These are phyloP conservation scores for Phialocephala subalpina DNA, from an alignment of 2,329 filamentous ascomycete genomes.

Conservation along the genomic window DNA sequence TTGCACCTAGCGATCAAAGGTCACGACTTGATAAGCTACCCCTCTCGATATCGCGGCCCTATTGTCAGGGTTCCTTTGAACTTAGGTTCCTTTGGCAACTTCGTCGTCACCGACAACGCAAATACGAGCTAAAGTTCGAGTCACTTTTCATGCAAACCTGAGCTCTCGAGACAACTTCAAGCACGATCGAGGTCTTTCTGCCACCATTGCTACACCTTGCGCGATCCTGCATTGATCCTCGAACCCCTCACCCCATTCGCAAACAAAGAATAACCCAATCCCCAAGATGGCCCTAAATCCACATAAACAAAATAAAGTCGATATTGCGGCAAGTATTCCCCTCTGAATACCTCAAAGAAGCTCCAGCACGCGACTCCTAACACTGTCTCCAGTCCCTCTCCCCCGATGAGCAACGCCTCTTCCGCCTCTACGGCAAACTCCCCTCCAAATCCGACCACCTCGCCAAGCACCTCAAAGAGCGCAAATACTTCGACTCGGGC, in stretches of 20 bases:
- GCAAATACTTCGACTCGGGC: slow-evolving; percentile 97
- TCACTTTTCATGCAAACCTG: not conserved
- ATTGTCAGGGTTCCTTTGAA: not conserved
- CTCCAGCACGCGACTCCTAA: slow-evolving; percentile 5
- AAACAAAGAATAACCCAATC: not conserved
- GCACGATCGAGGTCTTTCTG: not conserved
- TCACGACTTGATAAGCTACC: not conserved
- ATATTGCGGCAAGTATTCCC: slow-evolving; percentile 79
- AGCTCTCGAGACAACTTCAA: not conserved
- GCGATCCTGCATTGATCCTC: not conserved
- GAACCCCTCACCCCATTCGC: not conserved
- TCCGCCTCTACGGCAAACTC: slow-evolving; percentile 97
- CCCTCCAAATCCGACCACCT: slow-evolving; percentile 96
- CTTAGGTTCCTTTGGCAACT: not conserved
- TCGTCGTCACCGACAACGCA: slow-evolving; percentile 12
- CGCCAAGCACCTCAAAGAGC: slow-evolving; percentile 98
- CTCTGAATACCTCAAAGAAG: slow-evolving; percentile 25
- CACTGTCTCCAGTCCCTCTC: slow-evolving; percentile 74
- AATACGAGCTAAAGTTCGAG: not conserved
- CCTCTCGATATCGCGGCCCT: not conserved
- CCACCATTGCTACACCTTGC: no score
- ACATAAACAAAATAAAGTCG: slow-evolving; percentile 98
- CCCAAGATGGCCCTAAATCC: slow-evolving; percentile 76
- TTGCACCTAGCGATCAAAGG: not conserved
- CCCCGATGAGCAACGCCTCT: slow-evolving; percentile 94